Conservation (phyloP, 1,284 basidiomycete species). For the Amylostereum chailletii region DNA sequence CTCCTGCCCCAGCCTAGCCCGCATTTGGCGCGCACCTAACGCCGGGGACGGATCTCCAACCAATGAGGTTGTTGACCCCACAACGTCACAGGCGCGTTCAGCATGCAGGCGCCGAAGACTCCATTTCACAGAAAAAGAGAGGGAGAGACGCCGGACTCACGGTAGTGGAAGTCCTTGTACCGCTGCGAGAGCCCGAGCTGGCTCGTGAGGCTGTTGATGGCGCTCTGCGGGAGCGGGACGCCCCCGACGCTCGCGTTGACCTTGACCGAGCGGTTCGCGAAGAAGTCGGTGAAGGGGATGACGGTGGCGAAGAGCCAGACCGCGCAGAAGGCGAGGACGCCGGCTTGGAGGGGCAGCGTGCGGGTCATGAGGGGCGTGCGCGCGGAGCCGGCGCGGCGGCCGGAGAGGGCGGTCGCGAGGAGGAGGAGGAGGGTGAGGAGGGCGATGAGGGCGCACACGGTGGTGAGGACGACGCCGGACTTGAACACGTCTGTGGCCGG, state of each 20-base stretch:
- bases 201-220: constrained; percentile 30
- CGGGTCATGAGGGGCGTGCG: constrained; percentile 15
- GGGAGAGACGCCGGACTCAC: constrained; percentile 22
- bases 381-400: background rate
- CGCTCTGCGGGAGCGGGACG: constrained; percentile 25
- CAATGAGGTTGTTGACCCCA: too few relatives aligned
- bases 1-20: too few relatives aligned
- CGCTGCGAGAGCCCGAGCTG: constrained; percentile 32
- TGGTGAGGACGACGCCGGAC: constrained; percentile 37
- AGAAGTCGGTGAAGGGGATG: constrained; percentile 44
- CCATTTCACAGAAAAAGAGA: background rate
- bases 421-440: constrained; percentile 24
- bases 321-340: constrained; percentile 33
- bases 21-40: too few relatives aligned
- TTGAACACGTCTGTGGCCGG: constrained; percentile 31
- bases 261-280: constrained; percentile 36
- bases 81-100: background rate
- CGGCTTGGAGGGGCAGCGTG: constrained; percentile 25
- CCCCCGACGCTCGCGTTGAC: constrained; percentile 34
- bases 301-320: constrained; percentile 44
- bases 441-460: constrained; percentile 31
- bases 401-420: constrained; percentile 14
- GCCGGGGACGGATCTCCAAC: too few relatives aligned
- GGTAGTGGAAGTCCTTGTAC: constrained; percentile 38
- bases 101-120: background rate